Base-by-base conservation (phyloP, 768 basidiomycete species). In the Boletus reticulatus region DNA sequence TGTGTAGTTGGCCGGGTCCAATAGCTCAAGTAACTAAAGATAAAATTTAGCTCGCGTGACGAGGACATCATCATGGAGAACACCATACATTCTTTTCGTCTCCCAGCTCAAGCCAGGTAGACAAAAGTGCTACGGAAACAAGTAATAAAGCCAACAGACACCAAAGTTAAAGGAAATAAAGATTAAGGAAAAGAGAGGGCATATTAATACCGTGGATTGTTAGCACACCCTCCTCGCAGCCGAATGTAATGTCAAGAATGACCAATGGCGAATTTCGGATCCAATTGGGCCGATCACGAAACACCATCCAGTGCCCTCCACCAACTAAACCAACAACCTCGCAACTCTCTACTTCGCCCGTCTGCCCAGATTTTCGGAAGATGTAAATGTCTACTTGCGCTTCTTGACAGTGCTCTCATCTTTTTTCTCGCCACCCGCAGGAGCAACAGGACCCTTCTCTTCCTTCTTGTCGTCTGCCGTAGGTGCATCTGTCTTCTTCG, bases 401-500 rank as follows among this genome's bases (percentile, higher is more conserved):
- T 90, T 93, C 82, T 89, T 93, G 58, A 84, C 71, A 42, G 72
- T 59, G 52, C 76, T 77, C 58, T 89, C 87, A 12, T 84, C 82
- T 76, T 86, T 84, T 80, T 90, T 87, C 58, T 84, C 83, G 37
- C 80, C 87, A 62, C 87, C 85, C 29, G 89, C 87, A 53, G 87
- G 76, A 6, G 88, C 85, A 57, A 87, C 84, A 52, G 89, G 85
- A 4, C 84, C 80, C 42, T 77, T 73, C 38, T 87, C 83, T 22
- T 77, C 74, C 75, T 85, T 83, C 80, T 87, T 83, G 75, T 84
- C 84, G 59, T 86, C 84, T 4, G 82, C 73, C 11, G 83, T 78
- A 20, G 81, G 73, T 0, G 82, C 79, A 59, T 89, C 89, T 38
- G 85, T 82, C 80, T 92, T 92, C 80, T 92, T 92, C 38, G 87